Evolutionary conservation across 108 stramenopile species (phyloP), one percentile per base, ranked within the genome.

Genomic region (Mayamaea pseudoterrestris): DNA sequence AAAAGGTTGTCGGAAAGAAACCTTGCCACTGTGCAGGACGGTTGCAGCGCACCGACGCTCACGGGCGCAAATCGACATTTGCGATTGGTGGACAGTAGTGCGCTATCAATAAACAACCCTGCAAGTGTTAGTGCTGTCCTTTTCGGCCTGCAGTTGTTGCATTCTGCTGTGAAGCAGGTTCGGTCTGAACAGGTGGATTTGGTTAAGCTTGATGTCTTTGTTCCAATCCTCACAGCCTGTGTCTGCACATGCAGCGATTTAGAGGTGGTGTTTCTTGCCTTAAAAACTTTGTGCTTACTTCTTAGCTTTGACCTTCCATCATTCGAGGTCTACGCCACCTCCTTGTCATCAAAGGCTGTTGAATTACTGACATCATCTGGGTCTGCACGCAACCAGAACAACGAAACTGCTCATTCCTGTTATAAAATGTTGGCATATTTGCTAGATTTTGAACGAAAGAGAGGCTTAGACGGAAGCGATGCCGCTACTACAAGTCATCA

Each of bases 371-470:
- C 82, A 20, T 30, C 60, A 21, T 47, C 43, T 30, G 83, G 63
- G 37, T 63, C 69, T 36, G 71, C 66, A 49, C 50, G 44, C 34
- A 80, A 69, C 55, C 64, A 73, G 35, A 69, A 86, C 46, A 66
- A 76, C 35, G 95, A 96, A 47, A 66, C 91, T 50, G 73, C 73
- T 2, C 95, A 93, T 66, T 70, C 80, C 14, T 84, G 92, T 50
- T 91, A 93, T 66, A 83, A 69, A 46, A 70, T 80, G n/a, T 67
- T 95, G 14, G 69, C 86, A 18, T 63, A 83, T n/a, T 66, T 95
- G 2, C 66, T 90, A 32, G 29, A 50, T 7, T 20, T 25, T 2
- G 39, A 56, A 22, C 9, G 17, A 27, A 49, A 46, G 3, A 8
- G 44, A 6, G 17, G 17, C n/a, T n/a, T n/a, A n/a, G n/a, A n/a